Percentiles rank a stretch among this genome's conserved stretches.
Evolutionary conservation across 1,139 yeast genomes (phyloP).

Genomic region (Yamadazyma triangularis): DNA sequence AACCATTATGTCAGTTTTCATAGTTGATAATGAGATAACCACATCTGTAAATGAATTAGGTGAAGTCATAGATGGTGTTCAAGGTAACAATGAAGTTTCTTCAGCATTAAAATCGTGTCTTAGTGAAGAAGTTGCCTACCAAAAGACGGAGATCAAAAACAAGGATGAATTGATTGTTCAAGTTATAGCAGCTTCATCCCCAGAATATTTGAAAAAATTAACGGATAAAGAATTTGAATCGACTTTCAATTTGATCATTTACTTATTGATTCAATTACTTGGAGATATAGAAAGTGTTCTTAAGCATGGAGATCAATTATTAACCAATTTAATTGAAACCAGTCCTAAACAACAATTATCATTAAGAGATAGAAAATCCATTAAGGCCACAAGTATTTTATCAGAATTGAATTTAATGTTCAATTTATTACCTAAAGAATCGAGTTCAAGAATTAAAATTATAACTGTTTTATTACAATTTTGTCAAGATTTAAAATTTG

Average conservation of each 20-base stretch:
- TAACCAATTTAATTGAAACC: slow-evolving; percentile 27
- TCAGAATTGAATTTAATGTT: slow-evolving; percentile 41
- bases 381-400: slow-evolving; percentile 40
- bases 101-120: slow-evolving; percentile 18
- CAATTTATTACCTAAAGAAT: slow-evolving; percentile 38
- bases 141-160: slow-evolving; percentile 8
- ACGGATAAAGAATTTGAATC: slow-evolving; percentile 46
- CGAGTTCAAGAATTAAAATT: slow-evolving; percentile 29
- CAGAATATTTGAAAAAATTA: slow-evolving; percentile 28
- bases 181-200: slow-evolving; percentile 23
- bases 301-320: slow-evolving; percentile 18
- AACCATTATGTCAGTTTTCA: slow-evolving; percentile 38
- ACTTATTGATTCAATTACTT: slow-evolving; percentile 31
- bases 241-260: slow-evolving; percentile 38
- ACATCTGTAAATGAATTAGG: slow-evolving; percentile 41
- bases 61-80: slow-evolving; percentile 33
- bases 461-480: slow-evolving; percentile 30
- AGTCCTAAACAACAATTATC: slow-evolving; percentile 38
- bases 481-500: slow-evolving; percentile 27
- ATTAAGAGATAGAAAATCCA: slow-evolving; percentile 45
- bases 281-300: slow-evolving; percentile 24
- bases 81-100: slow-evolving; percentile 25
- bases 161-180: slow-evolving; percentile 24
- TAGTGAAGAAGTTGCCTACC: slow-evolving; percentile 18
- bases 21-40: slow-evolving; percentile 42